These are phyloP conservation scores for Austroboletus niveus DNA, from an alignment of 1,284 basidiomycete species.

Conservation along the genomic window DNA sequence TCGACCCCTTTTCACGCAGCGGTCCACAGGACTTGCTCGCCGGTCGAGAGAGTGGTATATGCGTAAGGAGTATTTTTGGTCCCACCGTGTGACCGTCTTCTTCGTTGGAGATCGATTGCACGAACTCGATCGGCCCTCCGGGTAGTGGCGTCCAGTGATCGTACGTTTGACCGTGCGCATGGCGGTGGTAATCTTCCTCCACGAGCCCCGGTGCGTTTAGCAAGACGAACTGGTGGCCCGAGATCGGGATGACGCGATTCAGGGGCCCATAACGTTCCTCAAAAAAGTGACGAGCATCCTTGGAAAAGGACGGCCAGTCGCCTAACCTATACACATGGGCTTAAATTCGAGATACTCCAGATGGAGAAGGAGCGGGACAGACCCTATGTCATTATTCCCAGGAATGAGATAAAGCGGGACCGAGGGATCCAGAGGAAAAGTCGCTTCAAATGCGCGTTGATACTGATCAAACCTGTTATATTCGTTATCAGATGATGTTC, in stretches of 20 bases:
- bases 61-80: slow-evolving; percentile 70
- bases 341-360: background rate
- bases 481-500: background rate
- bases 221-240: slow-evolving; percentile 72
- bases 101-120: slow-evolving; percentile 48
- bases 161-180: slow-evolving; percentile 42
- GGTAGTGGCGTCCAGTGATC: slow-evolving; percentile 56
- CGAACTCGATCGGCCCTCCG: slow-evolving; percentile 69
- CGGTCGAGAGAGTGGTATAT: slow-evolving; percentile 79
- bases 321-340: slow-evolving; percentile 49
- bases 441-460: slow-evolving; percentile 61
- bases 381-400: slow-evolving; percentile 89
- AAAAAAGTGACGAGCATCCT: slow-evolving; percentile 62
- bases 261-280: slow-evolving; percentile 62
- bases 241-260: slow-evolving; percentile 52
- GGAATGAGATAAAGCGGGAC: slow-evolving; percentile 69
- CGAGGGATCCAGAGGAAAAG: slow-evolving; percentile 50
- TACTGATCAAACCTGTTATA: slow-evolving; percentile 64
- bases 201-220: slow-evolving; percentile 77
- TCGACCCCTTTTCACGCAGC: slow-evolving; percentile 67
- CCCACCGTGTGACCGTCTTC: slow-evolving; percentile 9
- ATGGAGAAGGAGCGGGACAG: slow-evolving; percentile 14
- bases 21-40: slow-evolving; percentile 75
- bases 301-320: slow-evolving; percentile 53
- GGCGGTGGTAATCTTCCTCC: slow-evolving; percentile 74